Evolutionary conservation across 163 green algal species (phyloP), one percentile per base, ranked within the genome.

Genomic region (Volvox carteri): DNA sequence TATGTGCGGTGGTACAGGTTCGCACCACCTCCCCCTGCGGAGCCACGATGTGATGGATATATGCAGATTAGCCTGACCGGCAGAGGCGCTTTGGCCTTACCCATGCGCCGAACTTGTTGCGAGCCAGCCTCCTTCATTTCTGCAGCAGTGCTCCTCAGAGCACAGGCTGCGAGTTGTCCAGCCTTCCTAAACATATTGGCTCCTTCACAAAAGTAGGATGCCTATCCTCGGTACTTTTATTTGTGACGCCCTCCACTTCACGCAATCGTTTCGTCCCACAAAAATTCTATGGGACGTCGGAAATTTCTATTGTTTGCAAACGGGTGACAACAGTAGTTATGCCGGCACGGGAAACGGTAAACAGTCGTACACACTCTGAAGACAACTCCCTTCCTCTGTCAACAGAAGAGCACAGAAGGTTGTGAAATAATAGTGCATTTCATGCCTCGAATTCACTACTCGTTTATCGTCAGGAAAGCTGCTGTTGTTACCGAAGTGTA

Each of bases 41-140:
- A 11, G 28, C 58, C 11, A 11, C 19, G 19, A 74, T 3, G 3
- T 74, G 16, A 54, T 50, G 78, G 19, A 65, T 65, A 42, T 78
- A 54, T 46, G 67, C 37, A 19, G 37, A 54, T 67, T 42, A 48
- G 1, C 8, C n/a, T 79, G 37, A 60, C n/a, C 25, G 28, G 25
- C 7, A 60, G 54, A 23, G 35, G 50, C 68, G 25, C 19, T 60
- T 42, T 25, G 44, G 39, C 3, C 81, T 72, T 65, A 87, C 81
- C 81, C 81, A 87, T 87, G 2, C 81, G 65, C 21, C 81, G 81
- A 73, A 87, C 81, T 87, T 87, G 81, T 48, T 80, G 81, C 46
- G 65, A 58, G 33, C 81, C 48, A 3, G 46, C 65, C 81, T 87
- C 62, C 30, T n/a, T 48, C 19, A 68, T 14, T 46, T 70, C 42